Evolutionary conservation across 2,329 filamentous ascomycete species (phyloP), one percentile per base, ranked within the genome.

Genomic region (Colletotrichum camelliae): DNA sequence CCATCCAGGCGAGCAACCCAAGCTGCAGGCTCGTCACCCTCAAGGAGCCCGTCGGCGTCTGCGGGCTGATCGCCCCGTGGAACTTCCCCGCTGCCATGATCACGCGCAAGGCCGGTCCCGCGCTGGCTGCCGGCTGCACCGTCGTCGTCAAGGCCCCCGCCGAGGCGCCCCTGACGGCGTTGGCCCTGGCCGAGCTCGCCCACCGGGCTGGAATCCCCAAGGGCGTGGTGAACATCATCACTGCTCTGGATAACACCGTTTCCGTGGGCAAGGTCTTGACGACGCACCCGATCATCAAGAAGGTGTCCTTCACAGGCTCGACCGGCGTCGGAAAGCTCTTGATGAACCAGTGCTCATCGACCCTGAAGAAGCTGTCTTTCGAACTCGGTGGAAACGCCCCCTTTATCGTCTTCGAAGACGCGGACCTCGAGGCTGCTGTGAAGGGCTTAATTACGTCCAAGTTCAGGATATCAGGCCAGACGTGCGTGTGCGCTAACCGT

Each of bases 231-330:
- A 96, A 96, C 83, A 89, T 96, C 74, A 82, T 95, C 74, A 95
- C 95, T 75, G 94, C 94, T 1, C 48, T 74, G n/a, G 74, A 76
- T 18, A 76, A 76, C 35, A 76, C 74, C 5, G 48, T 74, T 13
- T 35, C 74, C 10, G 89, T 91, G 70, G 94, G 94, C n/a, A 88
- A 88, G 39, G 91, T 92, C 48, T 87, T 96, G 16, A 93, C 92
- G 1, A 88, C 89, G 48, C 94, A 96, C 81, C 85, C 91, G 35
- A 89, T 89, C 55, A 89, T 96, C n/a, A 92, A 95, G 80, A 96
- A 96, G 86, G 88, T 96, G 76, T 93, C 94, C 0, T 96, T 96
- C 77, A 96, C 94, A 0, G 94, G 94, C 52, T 94, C 92, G 9
- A 96, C 94, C 1, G 86, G 87, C 2, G 96, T 94, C 0, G 94